Evolutionary conservation across 2,329 filamentous ascomycete genomes (phyloP).

Genomic region (Ceratocystis smalleyi): DNA sequence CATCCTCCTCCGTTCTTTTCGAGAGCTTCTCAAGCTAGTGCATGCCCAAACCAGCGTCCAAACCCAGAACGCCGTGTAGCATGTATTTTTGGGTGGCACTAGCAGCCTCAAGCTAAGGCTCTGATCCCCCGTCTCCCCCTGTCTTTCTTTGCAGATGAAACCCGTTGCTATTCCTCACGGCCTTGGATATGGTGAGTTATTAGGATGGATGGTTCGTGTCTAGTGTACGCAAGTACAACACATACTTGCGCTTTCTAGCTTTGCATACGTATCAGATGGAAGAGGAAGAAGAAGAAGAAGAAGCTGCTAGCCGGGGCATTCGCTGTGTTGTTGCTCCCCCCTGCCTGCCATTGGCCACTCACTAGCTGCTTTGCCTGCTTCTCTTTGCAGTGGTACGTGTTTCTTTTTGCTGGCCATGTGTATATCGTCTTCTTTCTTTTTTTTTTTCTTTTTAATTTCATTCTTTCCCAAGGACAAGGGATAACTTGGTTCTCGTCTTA

Average conservation of each 20-base stretch:
- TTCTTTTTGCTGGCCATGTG: neutral
- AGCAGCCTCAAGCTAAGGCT: neutral
- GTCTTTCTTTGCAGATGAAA: neutral
- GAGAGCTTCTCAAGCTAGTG: neutral
- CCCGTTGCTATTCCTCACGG: neutral
- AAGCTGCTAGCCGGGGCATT: too few species aligned
- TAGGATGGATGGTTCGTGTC: neutral
- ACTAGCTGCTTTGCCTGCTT: neutral
- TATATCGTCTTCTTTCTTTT: neutral
- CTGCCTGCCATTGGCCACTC: neutral
- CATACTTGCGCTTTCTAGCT: neutral
- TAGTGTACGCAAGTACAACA: neutral
- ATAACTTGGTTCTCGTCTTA: too few species aligned
- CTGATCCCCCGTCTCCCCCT: neutral
- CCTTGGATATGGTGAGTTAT: neutral
- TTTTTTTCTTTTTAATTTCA: neutral
- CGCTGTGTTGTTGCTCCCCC: too few species aligned
- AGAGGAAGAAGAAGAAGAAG: too few species aligned
- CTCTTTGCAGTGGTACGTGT: neutral
- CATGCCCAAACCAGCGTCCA: neutral
- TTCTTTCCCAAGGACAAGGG: neutral
- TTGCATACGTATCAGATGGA: neutral
- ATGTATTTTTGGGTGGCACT: constrained; percentile 2
- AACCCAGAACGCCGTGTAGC: neutral
- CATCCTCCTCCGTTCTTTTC: neutral